Evolutionary conservation across 192 early-diverging fungal genomes (phyloP), one percentile per base, ranked within the genome.

Genomic region (Backusella liffmaniae): DNA sequence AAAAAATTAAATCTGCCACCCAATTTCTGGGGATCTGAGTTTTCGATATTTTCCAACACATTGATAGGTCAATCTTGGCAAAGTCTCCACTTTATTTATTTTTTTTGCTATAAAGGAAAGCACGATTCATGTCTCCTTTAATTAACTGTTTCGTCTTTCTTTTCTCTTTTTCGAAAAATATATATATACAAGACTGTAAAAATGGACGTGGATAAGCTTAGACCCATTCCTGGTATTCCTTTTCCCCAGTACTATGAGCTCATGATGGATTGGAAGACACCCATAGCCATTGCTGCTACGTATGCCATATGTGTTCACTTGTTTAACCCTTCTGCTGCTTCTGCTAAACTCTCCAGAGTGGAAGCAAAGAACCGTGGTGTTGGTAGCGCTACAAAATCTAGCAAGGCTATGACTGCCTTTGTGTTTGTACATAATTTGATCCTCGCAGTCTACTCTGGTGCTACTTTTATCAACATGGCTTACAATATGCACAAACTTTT

Each of bases 371-470:
- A 81, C 30, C 77, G 82, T 39, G 86, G 86, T 44, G 72, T 80
- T 23, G 80, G 82, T 74, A 70, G 51, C 39, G 73, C 73, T n/a
- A 66, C 74, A 29, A 77, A 78, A 66, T 77, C 75, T 8, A 77
- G 78, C 6, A 42, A 79, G 34, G 82, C 84, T 42, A 92, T 96
- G 88, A 96, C 89, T 70, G 83, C 85, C 46, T 84, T 95, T 77
- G 90, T 94, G 16, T 89, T 94, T 77, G 62, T 92, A 9, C 95
- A 96, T 85, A 96, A 96, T 81, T 79, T 90, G 42, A 56, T 85
- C 32, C 82, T 96, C 23, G 88, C 87, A 42, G 73, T 92, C 7
- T 96, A 93, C 80, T 94, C 93, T 8, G 88, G 79, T 9, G 86
- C 90, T 70, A 92, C 92, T 6, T 96, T 94, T 72, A 76, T 86